Base-by-base conservation (phyloP, 2,329 filamentous ascomycete species). In the Ascochyta clinopodiicola region DNA sequence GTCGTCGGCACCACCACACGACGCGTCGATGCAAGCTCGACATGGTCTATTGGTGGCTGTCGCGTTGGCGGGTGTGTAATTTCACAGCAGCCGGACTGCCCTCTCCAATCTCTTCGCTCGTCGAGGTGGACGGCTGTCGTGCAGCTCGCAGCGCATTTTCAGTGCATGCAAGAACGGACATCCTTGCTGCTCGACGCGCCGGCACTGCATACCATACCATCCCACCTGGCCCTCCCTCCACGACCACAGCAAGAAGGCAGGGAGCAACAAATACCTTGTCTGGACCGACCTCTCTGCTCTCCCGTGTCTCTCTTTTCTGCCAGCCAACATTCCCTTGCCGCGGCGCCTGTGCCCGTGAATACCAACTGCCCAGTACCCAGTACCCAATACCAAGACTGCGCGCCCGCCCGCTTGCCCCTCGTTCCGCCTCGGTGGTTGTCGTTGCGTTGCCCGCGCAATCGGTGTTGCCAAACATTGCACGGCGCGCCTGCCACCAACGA, bases 161-260 rank as follows among this genome's bases (percentile, higher is more conserved):
- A 13, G 13, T 24, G 36, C 38, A 42, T 29, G 46, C 38, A 7
- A 36, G 36, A 39, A 42, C 15, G 25, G 15, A 44, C 17, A 61
- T 58, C 60, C 63, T 57, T 61, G 61, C 57, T 56, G 44, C 25
- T 61, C 40, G 50, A 64, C 59, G 55, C 61, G 60, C 61, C 61
- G 44, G 25, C 61, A 61, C 57, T 25, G 61, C 29, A 13, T 31
- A 4, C 12, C 29, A 29, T 10, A 29, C 27, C 10, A 12, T 29
- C 27, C 40, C 52, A 50, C 13, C 47, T 47, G 49, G 52, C 61
- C 45, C 56, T 52, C 61, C 38, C 54, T 53, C 62, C 45, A 57
- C 60, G 55, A 63, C 59, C 63, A 65, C 62, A 43, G 51, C 57
- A 43, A 44, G 49, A 39, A 44, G 52, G 32, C 32, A 44, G 35